These are phyloP conservation scores for Termitomyces sp. DNA, from an alignment of 768 basidiomycete genomes.

Conservation along the genomic window DNA sequence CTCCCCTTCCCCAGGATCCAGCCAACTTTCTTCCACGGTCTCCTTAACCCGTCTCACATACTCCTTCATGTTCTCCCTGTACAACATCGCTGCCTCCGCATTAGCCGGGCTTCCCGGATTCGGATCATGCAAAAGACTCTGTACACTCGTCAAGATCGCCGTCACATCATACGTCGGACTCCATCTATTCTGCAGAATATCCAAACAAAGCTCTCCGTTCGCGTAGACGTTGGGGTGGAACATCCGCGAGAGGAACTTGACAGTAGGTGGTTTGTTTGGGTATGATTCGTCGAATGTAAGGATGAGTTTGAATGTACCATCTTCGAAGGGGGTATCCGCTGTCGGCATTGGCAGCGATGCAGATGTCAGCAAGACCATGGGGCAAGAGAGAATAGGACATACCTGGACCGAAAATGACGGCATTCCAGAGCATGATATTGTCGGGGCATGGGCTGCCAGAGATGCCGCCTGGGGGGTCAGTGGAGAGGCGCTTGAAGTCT, in stretches of 20 bases:
- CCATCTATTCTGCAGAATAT: slow-evolving; percentile 99
- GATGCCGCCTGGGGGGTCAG: slow-evolving; percentile 94
- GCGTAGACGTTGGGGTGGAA: slow-evolving; percentile 99
- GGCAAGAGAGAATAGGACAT: slow-evolving; percentile 24
- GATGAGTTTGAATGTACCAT: slow-evolving; percentile 96
- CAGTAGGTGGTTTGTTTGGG: slow-evolving; percentile 97
- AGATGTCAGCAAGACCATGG: not conserved
- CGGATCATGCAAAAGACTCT: slow-evolving; percentile 93
- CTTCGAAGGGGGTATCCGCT: slow-evolving; percentile 99
- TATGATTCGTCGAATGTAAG: slow-evolving; percentile 97
- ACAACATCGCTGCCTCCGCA: slow-evolving; percentile 95
- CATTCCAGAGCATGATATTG: slow-evolving; percentile 99
- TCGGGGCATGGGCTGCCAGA: slow-evolving; percentile 96
- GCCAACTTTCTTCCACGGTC: slow-evolving; percentile 94
- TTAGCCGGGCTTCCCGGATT: slow-evolving; percentile 99
- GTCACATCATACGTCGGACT: slow-evolving; percentile 99
- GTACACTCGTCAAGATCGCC: slow-evolving; percentile 95
- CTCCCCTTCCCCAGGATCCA: slow-evolving; percentile 75
- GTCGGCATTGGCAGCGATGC: slow-evolving; percentile 7
- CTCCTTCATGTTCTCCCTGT: slow-evolving; percentile 98
- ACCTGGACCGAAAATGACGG: slow-evolving; percentile 99
- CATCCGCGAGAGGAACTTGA: slow-evolving; percentile 96
- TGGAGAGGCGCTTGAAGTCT: slow-evolving; percentile 94
- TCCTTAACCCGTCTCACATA: slow-evolving; percentile 90
- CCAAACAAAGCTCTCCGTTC: slow-evolving; percentile 96